These are phyloP conservation scores for Mucor lusitanicus DNA, from an alignment of 371 early-diverging fungal genomes.

Conservation along the genomic window DNA sequence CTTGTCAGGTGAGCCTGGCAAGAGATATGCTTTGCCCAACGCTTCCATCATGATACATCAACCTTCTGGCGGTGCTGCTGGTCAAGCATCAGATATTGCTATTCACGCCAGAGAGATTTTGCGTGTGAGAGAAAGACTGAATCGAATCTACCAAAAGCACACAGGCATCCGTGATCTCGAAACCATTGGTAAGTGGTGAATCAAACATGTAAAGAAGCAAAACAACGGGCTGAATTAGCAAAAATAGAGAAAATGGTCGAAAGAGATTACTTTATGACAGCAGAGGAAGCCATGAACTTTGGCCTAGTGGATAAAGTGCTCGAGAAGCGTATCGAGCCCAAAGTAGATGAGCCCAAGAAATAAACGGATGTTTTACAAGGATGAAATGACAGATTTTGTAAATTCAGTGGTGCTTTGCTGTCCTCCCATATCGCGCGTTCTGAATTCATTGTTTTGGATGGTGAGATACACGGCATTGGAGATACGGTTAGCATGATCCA, in stretches of 20 bases:
- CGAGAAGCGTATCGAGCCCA: conserved; percentile 58
- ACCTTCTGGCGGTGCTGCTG: conserved; percentile 95
- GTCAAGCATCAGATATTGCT: conserved; percentile 97
- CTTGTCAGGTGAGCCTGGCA: conserved; percentile 77
- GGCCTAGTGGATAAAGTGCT: conserved; percentile 90
- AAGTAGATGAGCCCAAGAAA: conserved; percentile 35
- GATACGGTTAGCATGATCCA: conserved; percentile 79
- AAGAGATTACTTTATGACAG: conserved; percentile 94
- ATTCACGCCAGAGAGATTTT: conserved; percentile 97
- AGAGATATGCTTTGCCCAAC: conserved; percentile 88
- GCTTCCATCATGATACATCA: conserved; percentile 97
- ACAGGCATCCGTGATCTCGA: conserved; percentile 80
- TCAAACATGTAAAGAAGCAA: neutral
- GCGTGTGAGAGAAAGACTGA: conserved; percentile 83
- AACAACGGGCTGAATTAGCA: neutral
- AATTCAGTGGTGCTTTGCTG: conserved; percentile 84
- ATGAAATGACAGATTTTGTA: conserved; percentile 76
- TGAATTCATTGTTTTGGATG: conserved; percentile 15
- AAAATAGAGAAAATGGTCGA: conserved; percentile 80
- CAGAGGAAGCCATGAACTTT: conserved; percentile 89
- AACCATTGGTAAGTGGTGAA: conserved; percentile 69
- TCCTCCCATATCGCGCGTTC: conserved; percentile 49
- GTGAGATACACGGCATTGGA: conserved; percentile 67
- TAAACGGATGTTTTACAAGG: conserved; percentile 46
- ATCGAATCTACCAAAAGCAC: conserved; percentile 86